phyloP scores from a whole-genome alignment of 768 basidiomycete species.

The Calocera viscosa region DNA sequence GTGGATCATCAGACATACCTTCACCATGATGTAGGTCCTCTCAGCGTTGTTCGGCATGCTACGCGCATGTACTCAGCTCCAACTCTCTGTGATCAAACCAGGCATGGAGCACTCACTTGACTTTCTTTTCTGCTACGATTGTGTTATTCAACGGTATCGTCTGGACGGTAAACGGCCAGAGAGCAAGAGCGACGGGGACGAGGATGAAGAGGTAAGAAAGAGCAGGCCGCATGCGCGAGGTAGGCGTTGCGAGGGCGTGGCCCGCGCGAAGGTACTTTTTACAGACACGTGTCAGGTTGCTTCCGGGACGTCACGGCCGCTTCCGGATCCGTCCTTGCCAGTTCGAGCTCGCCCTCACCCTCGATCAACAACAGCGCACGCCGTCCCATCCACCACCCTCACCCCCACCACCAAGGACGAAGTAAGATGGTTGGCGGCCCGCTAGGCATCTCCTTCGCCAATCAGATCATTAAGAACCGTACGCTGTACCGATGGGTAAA shows the following conservation, averaged over 20 bases:
- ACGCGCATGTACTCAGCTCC: neutral
- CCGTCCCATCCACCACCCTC: neutral
- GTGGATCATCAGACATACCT: slow-evolving; percentile 39
- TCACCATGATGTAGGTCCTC: slow-evolving; percentile 99
- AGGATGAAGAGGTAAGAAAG: neutral
- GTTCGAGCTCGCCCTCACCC: neutral
- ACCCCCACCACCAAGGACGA: neutral
- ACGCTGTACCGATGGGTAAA: slow-evolving; percentile 55
- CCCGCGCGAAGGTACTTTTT: neutral
- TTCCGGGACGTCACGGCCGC: neutral
- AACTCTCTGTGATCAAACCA: neutral
- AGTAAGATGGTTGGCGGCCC: slow-evolving; percentile 21
- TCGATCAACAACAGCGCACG: neutral
- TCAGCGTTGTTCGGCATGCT: slow-evolving; percentile 53
- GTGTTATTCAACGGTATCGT: neutral
- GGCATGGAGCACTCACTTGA: neutral
- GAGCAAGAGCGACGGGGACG: slow-evolving; percentile 5
- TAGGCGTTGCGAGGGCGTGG: neutral
- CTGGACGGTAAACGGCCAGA: neutral
- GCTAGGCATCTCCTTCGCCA: slow-evolving; percentile 63
- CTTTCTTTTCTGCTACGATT: neutral
- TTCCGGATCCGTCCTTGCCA: neutral
- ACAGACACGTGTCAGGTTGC: neutral
- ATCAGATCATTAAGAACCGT: slow-evolving; percentile 55
- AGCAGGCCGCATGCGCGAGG: neutral